These are phyloP conservation scores for Penicillium canariense DNA, from an alignment of 495 filamentous ascomycete genomes.

Conservation along the genomic window DNA sequence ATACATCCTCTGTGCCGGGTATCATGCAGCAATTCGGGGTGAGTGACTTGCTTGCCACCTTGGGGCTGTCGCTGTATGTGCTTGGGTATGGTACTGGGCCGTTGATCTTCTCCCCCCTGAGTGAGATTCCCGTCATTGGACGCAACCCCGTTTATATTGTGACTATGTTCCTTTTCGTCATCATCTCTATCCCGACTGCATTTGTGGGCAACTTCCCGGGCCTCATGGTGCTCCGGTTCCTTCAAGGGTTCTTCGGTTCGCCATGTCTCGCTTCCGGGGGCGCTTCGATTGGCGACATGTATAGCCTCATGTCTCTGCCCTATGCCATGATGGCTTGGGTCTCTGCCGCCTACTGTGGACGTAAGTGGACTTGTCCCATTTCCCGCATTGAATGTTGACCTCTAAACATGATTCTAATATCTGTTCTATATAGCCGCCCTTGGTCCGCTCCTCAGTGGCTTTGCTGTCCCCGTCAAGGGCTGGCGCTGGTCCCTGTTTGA, in stretches of 20 bases:
- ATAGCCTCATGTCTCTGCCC: conserved; percentile 51
- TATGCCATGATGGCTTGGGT: conserved; percentile 56
- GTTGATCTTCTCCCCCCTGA: conserved; percentile 46
- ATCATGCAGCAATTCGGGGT: conserved; percentile 46
- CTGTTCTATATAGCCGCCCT: conserved; percentile 46
- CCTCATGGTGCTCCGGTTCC: conserved; percentile 50
- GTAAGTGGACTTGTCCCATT: conserved; percentile 16
- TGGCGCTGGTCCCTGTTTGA: conserved; percentile 59
- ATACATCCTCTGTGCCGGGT: conserved; percentile 25
- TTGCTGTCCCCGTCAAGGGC: conserved; percentile 51
- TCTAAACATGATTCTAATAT: conserved; percentile 38
- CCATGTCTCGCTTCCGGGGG: conserved; percentile 55
- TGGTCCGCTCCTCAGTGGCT: conserved; percentile 62
- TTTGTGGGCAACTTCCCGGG: conserved; percentile 48
- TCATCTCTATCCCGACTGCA: conserved; percentile 47
- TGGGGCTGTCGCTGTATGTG: conserved; percentile 54
- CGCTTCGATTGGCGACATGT: conserved; percentile 55
- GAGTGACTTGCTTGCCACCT: conserved; percentile 33
- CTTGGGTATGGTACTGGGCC: conserved; percentile 50
- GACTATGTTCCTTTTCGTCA: conserved; percentile 51
- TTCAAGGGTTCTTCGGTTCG: conserved; percentile 54
- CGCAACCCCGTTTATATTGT: conserved; percentile 52
- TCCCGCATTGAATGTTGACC: conserved; percentile 13
- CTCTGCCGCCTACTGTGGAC: conserved; percentile 49
- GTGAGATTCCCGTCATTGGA: conserved; percentile 50